Base-by-base conservation (phyloP, 2,329 filamentous ascomycete species). In the Aspergillus eucalypticola region DNA sequence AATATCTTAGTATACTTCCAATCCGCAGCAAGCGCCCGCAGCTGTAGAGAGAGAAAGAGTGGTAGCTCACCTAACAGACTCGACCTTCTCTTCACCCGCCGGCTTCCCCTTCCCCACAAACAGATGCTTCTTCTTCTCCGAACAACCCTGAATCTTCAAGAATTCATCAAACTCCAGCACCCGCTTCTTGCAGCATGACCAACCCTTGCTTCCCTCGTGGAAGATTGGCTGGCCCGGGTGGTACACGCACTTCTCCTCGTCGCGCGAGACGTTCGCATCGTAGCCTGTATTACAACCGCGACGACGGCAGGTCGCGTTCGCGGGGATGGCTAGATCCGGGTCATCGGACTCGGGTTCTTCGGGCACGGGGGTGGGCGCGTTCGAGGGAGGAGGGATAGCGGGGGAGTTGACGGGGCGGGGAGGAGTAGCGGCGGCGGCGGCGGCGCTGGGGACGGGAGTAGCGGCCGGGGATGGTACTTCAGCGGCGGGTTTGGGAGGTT, bases 141-240 rank as follows among this genome's bases (percentile, higher is more conserved):
- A 88, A 79, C 95, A 99, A 1, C 95, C 95, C 69, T 90, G 88
- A 61, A 99, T 94, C 78, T 91, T 95, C 88, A 99, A 88, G 78
- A 99, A 99, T 77, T 98, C 90, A 75, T 99, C 93, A 76, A 99
- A 99, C 74, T 99, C 95, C 60, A 99, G 80, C 60, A 99, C 95
- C 39, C 92, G 86, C 69, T 92, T 84, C 85, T 98, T 98, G 81
- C 95, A 99, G 82, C 95, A 99, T 61, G 88, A 92, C 84, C 95
- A 99, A 1, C 95, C 95, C 81, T 99, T 99, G 79, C 91, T 96
- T 38, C 95, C 95, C 81, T 99, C 95, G 76, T 99, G 95, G 80
- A 99, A 99, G 67, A 99, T 89, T 23, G 95, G 91, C 21, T 85
- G 86, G 4, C 95, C 95, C 0, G 95, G 93, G 77, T 99, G 95